Base-by-base conservation (phyloP, 2,329 filamentous ascomycete species). In the Sclerotinia borealis region DNA sequence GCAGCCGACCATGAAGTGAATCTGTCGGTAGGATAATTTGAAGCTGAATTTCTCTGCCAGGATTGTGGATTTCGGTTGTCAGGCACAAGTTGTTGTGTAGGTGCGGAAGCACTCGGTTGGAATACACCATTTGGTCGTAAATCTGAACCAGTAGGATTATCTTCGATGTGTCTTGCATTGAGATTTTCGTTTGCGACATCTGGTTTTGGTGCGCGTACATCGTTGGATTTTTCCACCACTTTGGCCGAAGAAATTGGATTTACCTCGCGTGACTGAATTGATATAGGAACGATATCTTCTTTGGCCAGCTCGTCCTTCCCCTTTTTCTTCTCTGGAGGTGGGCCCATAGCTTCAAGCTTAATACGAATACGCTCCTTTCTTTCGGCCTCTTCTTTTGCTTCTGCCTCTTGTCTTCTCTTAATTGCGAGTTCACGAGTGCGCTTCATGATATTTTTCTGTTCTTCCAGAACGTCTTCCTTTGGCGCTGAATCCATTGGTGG, bases 361-460 rank as follows among this genome's bases (percentile, higher is more conserved):
- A 88, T 82, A 54, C 86, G 83, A 65, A 93, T 86, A 29, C 90
- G 84, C 72, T 91, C 88, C 69, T 84, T 83, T 64, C 81, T 84
- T 22, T 84, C 90, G n/a, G 85, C 87, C 71, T 91, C 88, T 70
- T 90, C 87, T n/a, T 80, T 83, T 25, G 83, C 86, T 69, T 89
- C 87, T 73, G 92, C 83, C 64, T 90, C 88, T 65, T 85, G 78
- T 54, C 85, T 80, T 63, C 88, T 82, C 71, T 89, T 87, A 71
- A 87, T 86, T 25, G 88, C 89, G 59, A 85, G 78, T 70, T 92
- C 88, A 8, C 86, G 81, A 45, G 85, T 84, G 70, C 91, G 86
- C 43, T 82, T 82, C 89, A 93, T 92, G 27, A 91, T 83, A 76
- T 81, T 90, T 81, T 79, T 89, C 77, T 84, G 89, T 71, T 78